Evolutionary conservation across 768 basidiomycete genomes (phyloP), one percentile per base, ranked within the genome.

Genomic region (Hirschioporus abietinus): DNA sequence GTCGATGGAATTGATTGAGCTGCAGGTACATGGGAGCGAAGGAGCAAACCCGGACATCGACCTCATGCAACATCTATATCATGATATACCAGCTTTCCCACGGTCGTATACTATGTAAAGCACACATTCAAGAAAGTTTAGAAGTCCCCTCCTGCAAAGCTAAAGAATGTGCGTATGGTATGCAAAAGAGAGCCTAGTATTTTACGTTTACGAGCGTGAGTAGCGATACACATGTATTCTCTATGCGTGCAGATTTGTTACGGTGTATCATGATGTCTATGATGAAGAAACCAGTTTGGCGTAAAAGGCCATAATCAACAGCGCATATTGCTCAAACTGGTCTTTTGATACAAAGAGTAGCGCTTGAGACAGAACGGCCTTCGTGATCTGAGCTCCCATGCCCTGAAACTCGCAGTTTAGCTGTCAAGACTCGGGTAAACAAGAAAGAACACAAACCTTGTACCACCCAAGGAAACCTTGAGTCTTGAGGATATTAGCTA

Each of bases 341-440:
- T 98, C 96, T 78, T 99, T 99, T 69, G 95, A 93, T 81, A 96
- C 91, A 82, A 99, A 99, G 64, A 99, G 79, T 69, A 99, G 82
- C 1, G 95, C 96, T 76, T 99, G 97, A 8, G 94, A 92, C 17
- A 99, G 78, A 15, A 98, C 96, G 0, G 96, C 97, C 76, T 99
- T 99, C 63, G 88, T 84, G 66, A 99, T 95, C 76, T 99, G 97
- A 0, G 97, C 96, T 70, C 90, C 84, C 92, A 99, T 96, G 12
- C 97, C 97, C 90, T 96, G 76, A 61, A 68, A 62, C 42, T 58
- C 52, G 57, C 25, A 42, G 24, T 30, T 25, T 9, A 58, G 10
- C 52, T n/a, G 66, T 27, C 52, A 66, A 66, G 26, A 64, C 17
- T 60, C n/a, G n/a, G 35, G 18, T 61, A 8, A 18, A 34, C 25